Evolutionary conservation across 495 filamentous ascomycete genomes (phyloP).

Genomic region (Neurospora tetrasperma): DNA sequence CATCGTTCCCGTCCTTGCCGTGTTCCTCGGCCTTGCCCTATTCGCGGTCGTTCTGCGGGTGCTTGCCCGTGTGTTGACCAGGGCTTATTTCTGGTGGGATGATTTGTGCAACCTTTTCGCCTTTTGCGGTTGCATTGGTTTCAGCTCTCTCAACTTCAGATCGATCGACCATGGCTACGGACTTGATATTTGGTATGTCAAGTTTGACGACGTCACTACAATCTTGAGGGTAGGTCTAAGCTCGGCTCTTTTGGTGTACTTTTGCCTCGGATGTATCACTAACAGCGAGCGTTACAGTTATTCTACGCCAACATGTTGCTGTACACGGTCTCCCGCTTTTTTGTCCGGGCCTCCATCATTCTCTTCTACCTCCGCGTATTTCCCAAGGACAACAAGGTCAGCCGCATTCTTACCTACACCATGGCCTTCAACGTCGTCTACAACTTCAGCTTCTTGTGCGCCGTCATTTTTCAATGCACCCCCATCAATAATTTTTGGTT

Average conservation of each 20-base stretch:
- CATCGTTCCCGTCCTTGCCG: slow-evolving; percentile 9
- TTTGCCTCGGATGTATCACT: neutral
- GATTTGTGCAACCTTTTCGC: slow-evolving; percentile 21
- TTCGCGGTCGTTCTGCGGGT: slow-evolving; percentile 18
- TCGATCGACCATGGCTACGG: slow-evolving; percentile 34
- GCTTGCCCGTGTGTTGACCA: slow-evolving; percentile 17
- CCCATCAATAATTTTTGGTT: slow-evolving; percentile 27
- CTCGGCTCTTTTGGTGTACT: neutral
- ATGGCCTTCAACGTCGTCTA: slow-evolving; percentile 27
- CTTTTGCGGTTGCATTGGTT: slow-evolving; percentile 13
- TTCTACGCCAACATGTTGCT: slow-evolving; percentile 23
- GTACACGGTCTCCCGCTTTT: slow-evolving; percentile 29
- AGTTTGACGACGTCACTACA: slow-evolving; percentile 34
- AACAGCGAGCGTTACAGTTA: neutral
- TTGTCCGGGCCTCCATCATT: slow-evolving; percentile 38
- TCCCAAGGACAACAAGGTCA: slow-evolving; percentile 17
- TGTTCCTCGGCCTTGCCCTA: slow-evolving; percentile 16
- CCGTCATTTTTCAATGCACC: slow-evolving; percentile 32
- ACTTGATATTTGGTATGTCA: slow-evolving; percentile 38
- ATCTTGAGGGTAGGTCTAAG: slow-evolving; percentile 8
- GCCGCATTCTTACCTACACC: slow-evolving; percentile 20
- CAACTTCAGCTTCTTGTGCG: slow-evolving; percentile 28
- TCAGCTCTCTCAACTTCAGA: slow-evolving; percentile 13
- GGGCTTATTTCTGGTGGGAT: slow-evolving; percentile 27
- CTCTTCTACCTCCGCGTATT: slow-evolving; percentile 44